A percentile compares a stretch with the other conserved stretches of the same genome.
These are phyloP conservation scores for Pugionium dolabratum DNA, from an alignment of 345 rosid genomes.

Conservation along the genomic window DNA sequence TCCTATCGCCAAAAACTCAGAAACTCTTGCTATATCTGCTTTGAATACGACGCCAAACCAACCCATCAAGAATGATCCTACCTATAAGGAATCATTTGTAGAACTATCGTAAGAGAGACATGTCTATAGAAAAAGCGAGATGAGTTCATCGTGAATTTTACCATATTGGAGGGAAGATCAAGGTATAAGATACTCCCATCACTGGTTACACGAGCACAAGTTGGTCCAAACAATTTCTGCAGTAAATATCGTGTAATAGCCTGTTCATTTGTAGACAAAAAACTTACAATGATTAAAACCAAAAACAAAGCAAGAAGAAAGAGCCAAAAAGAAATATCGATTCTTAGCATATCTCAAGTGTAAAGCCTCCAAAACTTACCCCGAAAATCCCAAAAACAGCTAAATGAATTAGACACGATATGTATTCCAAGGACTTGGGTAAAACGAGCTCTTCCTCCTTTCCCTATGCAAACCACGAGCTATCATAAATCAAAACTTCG, in stretches of 20 bases:
- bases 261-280: constrained; percentile 45
- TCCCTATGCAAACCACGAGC: constrained; percentile 30
- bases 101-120: not conserved
- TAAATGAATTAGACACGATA: constrained; percentile 57
- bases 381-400: constrained; percentile 83
- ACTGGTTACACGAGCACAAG: constrained; percentile 59
- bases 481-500: constrained; percentile 21
- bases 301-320: constrained; percentile 20
- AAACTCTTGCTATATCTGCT: constrained; percentile 60
- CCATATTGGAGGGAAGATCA: constrained; percentile 93
- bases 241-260: constrained; percentile 73
- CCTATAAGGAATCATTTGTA: constrained; percentile 41
- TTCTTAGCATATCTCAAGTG: not conserved
- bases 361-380: constrained; percentile 40
- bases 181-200: constrained; percentile 61
- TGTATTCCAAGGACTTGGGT: constrained; percentile 55
- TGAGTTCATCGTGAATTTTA: constrained; percentile 18
- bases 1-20: constrained; percentile 74
- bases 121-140: not conserved
- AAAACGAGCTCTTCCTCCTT: constrained; percentile 46
- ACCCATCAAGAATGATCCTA: constrained; percentile 98
- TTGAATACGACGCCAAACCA: constrained; percentile 91
- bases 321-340: constrained; percentile 11
- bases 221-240: constrained; percentile 79
- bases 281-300: constrained; percentile 3